Percentiles rank a stretch among this genome's conserved stretches.
phyloP scores from a whole-genome alignment of 768 basidiomycete species.

The Clathrus columnatus region DNA sequence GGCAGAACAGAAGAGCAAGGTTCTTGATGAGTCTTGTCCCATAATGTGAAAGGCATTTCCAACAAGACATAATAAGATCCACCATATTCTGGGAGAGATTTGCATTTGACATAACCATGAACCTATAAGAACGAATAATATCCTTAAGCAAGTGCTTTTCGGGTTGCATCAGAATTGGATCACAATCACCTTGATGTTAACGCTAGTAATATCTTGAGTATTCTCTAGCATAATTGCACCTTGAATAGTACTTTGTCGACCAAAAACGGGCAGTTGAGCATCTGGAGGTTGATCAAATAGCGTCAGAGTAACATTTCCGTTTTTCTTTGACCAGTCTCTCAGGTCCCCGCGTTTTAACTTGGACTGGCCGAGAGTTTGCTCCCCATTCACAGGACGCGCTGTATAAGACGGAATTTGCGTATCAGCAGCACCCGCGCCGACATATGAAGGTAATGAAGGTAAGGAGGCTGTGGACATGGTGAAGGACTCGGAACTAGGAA shows the following conservation, averaged over 20 bases:
- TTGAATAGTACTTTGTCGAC: slow-evolving; percentile 39
- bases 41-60: slow-evolving; percentile 32
- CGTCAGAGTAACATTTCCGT: slow-evolving; percentile 31
- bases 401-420: slow-evolving; percentile 40
- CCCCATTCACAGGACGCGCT: slow-evolving; percentile 42
- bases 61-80: not conserved
- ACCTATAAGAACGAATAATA: not conserved
- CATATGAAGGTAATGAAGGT: slow-evolving; percentile 2
- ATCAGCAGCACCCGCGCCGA: not conserved
- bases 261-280: slow-evolving; percentile 46
- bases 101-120: slow-evolving; percentile 8
- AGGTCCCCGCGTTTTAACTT: not conserved
- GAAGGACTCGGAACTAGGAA: not conserved
- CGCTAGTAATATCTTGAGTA: slow-evolving; percentile 44
- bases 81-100: slow-evolving; percentile 6
- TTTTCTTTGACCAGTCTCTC: slow-evolving; percentile 6
- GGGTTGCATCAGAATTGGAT: not conserved
- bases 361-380: slow-evolving; percentile 33
- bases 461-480: slow-evolving; percentile 4
- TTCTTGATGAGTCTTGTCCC: slow-evolving; percentile 40
- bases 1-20: slow-evolving; percentile 44
- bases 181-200: slow-evolving; percentile 50
- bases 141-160: not conserved
- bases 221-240: slow-evolving; percentile 42
- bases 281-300: slow-evolving; percentile 45